Percentiles rank a stretch among this genome's conserved stretches.
Evolutionary conservation across 2,329 filamentous ascomycete species (phyloP).

Genomic region (Pezicula carpinea): DNA sequence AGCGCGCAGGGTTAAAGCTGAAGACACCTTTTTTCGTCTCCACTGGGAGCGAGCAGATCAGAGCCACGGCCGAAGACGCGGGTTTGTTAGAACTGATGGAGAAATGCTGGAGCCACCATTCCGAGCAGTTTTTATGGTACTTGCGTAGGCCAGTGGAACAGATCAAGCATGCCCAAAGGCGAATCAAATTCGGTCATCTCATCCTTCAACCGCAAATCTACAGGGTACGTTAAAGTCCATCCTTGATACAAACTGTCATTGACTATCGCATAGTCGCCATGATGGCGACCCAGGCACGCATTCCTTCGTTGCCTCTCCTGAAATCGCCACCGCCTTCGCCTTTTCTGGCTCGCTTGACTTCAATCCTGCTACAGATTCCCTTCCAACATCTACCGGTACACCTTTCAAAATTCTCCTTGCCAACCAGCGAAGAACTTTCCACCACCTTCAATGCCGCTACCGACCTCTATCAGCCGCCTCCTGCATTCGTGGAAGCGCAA

Average conservation of each 20-base stretch:
- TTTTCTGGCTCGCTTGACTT: conserved; percentile 34
- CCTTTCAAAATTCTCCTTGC: conserved; percentile 25
- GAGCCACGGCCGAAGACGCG: conserved; percentile 26
- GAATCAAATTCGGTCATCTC: conserved; percentile 31
- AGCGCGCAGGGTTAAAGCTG: conserved; percentile 25
- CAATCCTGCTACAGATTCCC: conserved; percentile 26
- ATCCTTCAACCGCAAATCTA: conserved; percentile 34
- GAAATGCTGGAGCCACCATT: conserved; percentile 28
- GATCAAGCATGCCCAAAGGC: conserved; percentile 26
- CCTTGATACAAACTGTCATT: not conserved
- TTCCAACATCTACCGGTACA: conserved; percentile 7
- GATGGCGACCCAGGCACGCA: conserved; percentile 39
- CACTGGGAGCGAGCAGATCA: conserved; percentile 31
- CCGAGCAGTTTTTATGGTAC: conserved; percentile 31
- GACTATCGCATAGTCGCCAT: conserved; percentile 20
- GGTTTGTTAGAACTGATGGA: conserved; percentile 26
- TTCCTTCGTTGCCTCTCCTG: conserved; percentile 43
- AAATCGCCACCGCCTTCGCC: conserved; percentile 38
- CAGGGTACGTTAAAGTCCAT: conserved; percentile 9
- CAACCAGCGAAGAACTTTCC: conserved; percentile 25
- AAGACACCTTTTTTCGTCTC: conserved; percentile 29
- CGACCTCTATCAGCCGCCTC: conserved; percentile 25
- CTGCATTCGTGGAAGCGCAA: conserved; percentile 11
- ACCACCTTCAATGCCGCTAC: conserved; percentile 19
- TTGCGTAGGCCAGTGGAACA: conserved; percentile 32